Evolutionary conservation across 2,329 filamentous ascomycete genomes (phyloP), one percentile per base, ranked within the genome.

Genomic region (Venturia carpophila): DNA sequence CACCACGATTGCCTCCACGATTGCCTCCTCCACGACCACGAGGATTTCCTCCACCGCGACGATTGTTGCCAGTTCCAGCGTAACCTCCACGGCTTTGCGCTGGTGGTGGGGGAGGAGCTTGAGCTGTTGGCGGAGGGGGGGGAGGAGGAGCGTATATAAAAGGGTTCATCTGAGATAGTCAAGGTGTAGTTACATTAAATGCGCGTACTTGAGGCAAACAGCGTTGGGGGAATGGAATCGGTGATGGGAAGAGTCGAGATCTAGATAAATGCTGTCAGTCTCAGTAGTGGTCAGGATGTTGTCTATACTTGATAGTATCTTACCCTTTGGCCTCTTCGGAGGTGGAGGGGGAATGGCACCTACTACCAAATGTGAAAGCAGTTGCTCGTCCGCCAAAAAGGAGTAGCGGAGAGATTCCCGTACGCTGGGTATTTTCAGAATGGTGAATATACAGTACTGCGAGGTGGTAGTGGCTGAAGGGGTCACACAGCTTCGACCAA

Each of bases 81-180:
- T 27, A 24, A 15, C 37, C 63, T 39, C 27, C 30, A 37, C 27
- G 37, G 30, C n/a, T 17, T 41, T 56, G 63, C n/a, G 15, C 30
- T 34, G 30, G 39, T 61, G 63, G 63, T 45, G 39, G 39, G 24
- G 37, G 47, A 64, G 45, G 52, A 21, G 45, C 34, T 41, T 37
- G 30, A 64, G 58, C 27, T 27, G 34, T 37, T 47, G 73, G 72
- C 27, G 75, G 74, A 61, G 75, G 75, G 47, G 79, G 79, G 47
- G 79, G 79, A 41, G 79, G 79, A 52, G 79, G 79, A n/a, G 79
- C 79, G 63, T 80, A 81, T 21, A 74, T 76, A 75, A 81, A 71
- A 66, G 71, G 70, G 70, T 45, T 64, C 55, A 55, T 61, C 49
- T 61, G 58, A 60, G 21, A 61, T 34, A 61, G 39, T 42, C 27